phyloP scores from a whole-genome alignment of 306 rosid species.

The Elaeagnus macrophylla region DNA sequence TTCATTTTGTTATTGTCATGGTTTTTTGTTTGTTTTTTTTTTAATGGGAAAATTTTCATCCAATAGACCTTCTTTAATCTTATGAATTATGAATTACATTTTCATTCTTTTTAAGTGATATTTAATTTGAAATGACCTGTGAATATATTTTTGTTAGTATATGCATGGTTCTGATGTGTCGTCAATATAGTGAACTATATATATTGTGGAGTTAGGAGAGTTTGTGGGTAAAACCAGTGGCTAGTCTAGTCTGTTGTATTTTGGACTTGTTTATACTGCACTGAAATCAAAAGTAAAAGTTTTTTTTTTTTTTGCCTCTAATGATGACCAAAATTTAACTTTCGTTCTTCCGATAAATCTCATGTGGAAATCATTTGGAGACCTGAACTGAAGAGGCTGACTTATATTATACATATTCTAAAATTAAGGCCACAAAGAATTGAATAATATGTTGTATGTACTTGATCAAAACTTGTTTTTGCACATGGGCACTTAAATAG shows the following conservation, averaged over 20 bases:
- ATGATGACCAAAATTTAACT: conserved; percentile 36
- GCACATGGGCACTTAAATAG: not conserved
- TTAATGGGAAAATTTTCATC: not conserved
- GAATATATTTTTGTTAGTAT: too few species aligned
- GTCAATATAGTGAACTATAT: not conserved
- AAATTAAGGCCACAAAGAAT: not conserved
- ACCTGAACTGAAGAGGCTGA: conserved; percentile 55
- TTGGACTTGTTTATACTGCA: too few species aligned
- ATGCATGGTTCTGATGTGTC: too few species aligned
- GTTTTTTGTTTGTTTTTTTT: not conserved
- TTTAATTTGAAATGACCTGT: too few species aligned
- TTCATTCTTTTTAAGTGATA: too few species aligned
- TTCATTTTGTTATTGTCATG: too few species aligned
- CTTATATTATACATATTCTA: not conserved
- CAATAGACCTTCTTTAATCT: not conserved
- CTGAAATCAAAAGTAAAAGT: not conserved
- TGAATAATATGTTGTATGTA: not conserved
- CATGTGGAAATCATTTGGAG: conserved; percentile 44
- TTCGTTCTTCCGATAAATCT: conserved; percentile 47
- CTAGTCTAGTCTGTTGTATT: not conserved
- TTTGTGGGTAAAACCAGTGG: not conserved
- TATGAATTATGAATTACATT: too few species aligned
- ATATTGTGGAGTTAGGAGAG: not conserved
- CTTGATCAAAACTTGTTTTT: not conserved
- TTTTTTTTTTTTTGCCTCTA: conserved; percentile 22